Evolutionary conservation across 805 yeast species (phyloP).

Genomic region (Hagleromyces aurorensis): DNA sequence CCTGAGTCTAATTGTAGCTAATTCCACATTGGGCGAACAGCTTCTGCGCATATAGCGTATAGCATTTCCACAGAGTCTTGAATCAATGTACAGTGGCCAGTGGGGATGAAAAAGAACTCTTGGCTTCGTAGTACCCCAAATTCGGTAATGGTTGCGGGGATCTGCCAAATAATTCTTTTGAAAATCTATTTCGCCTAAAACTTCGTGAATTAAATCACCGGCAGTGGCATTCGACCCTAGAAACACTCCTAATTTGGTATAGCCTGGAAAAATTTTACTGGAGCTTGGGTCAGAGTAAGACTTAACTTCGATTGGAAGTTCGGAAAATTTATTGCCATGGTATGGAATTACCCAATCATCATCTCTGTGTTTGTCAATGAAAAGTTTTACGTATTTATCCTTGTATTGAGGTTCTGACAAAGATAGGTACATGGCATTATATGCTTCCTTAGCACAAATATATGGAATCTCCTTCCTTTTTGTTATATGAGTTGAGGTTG

Average conservation of each 20-base stretch:
- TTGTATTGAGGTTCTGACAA: conserved; percentile 35
- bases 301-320: conserved; percentile 37
- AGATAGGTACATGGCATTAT: conserved; percentile 29
- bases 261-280: conserved; percentile 59
- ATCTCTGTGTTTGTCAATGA: conserved; percentile 46
- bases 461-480: conserved; percentile 26
- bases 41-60: conserved; percentile 68
- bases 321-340: conserved; percentile 12
- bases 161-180: conserved; percentile 57
- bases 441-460: conserved; percentile 32
- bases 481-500: too few species aligned
- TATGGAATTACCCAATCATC: conserved; percentile 30
- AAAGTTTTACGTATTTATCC: conserved; percentile 36
- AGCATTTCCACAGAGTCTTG: conserved; percentile 79
- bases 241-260: conserved; percentile 60
- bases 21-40: conserved; percentile 67
- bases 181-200: conserved; percentile 65
- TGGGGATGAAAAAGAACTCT: conserved; percentile 48
- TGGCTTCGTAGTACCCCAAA: conserved; percentile 63
- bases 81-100: conserved; percentile 65
- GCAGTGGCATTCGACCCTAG: conserved; percentile 34
- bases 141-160: conserved; percentile 65
- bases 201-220: conserved; percentile 49
- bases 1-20: conserved; percentile 40
- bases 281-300: conserved; percentile 50